phyloP scores from a whole-genome alignment of 2,329 filamentous ascomycete species.

The Pseudogymnoascus sp. region DNA sequence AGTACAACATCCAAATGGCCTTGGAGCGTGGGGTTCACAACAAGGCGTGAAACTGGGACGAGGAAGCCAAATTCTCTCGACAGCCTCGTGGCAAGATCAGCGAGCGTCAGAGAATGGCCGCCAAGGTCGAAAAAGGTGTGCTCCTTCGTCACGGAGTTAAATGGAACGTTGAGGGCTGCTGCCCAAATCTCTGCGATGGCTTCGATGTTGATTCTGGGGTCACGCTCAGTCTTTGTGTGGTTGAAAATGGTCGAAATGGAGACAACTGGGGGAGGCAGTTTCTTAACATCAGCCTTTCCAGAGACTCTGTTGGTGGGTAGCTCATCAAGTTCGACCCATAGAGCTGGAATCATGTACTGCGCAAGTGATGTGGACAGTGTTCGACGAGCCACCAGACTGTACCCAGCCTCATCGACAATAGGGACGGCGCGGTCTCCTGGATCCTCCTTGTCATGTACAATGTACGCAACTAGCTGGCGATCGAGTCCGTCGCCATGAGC shows the following conservation, averaged over 20 bases:
- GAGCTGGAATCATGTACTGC: conserved; percentile 73
- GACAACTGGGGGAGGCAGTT: conserved; percentile 56
- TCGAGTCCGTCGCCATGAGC: conserved; percentile 71
- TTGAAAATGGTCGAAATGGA: conserved; percentile 34
- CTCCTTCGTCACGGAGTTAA: conserved; percentile 53
- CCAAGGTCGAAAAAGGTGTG: conserved; percentile 77
- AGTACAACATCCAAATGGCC: conserved; percentile 67
- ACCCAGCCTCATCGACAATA: conserved; percentile 61
- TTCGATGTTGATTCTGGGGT: conserved; percentile 58
- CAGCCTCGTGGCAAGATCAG: conserved; percentile 63
- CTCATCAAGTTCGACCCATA: conserved; percentile 66
- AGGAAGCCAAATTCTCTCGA: conserved; percentile 64
- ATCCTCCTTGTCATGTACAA: conserved; percentile 58
- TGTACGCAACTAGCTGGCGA: conserved; percentile 66
- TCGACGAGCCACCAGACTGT: conserved; percentile 60
- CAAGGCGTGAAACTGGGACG: conserved; percentile 62
- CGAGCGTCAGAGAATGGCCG: conserved; percentile 70
- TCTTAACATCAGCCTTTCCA: conserved; percentile 68
- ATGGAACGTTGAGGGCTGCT: conserved; percentile 56
- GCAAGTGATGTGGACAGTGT: conserved; percentile 59
- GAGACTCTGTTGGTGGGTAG: conserved; percentile 72
- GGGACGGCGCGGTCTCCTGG: conserved; percentile 50
- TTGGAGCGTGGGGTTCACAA: conserved; percentile 61
- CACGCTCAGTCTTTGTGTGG: conserved; percentile 39
- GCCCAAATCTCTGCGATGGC: conserved; percentile 68